Percentiles rank a stretch among this genome's conserved stretches.
These are phyloP conservation scores for Pleurotus citrinopileatus DNA, from an alignment of 768 basidiomycete genomes.

Conservation along the genomic window DNA sequence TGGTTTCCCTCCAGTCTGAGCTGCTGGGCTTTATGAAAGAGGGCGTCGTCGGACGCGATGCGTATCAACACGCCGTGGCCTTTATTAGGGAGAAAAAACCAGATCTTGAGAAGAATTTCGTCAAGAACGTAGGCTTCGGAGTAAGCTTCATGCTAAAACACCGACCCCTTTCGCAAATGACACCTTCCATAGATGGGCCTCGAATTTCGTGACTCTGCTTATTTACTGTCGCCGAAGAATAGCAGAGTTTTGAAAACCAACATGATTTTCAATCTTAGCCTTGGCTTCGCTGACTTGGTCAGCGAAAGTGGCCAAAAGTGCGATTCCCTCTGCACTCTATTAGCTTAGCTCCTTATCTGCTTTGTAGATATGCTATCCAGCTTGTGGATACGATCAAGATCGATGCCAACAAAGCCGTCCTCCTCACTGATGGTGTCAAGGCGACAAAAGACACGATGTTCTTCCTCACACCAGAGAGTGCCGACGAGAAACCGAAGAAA, in stretches of 20 bases:
- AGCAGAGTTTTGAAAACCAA: constrained; percentile 62
- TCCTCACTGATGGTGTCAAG: constrained; percentile 84
- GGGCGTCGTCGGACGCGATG: constrained; percentile 70
- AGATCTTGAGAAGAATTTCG: constrained; percentile 79
- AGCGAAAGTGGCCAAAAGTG: constrained; percentile 81
- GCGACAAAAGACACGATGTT: constrained; percentile 86
- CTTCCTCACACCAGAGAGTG: constrained; percentile 65
- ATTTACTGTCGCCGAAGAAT: constrained; percentile 82
- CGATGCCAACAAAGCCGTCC: constrained; percentile 56
- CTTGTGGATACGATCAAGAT: constrained; percentile 88
- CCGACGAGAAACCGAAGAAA: constrained; percentile 56
- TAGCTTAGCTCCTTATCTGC: constrained; percentile 7
- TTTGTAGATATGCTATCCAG: constrained; percentile 76
- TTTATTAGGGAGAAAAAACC: constrained; percentile 77
- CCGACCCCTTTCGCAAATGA: not conserved
- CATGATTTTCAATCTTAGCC: constrained; percentile 82
- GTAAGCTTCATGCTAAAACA: constrained; percentile 45
- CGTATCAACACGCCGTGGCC: constrained; percentile 74
- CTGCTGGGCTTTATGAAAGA: constrained; percentile 76
- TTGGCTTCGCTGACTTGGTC: constrained; percentile 82
- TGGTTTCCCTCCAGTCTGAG: constrained; percentile 76
- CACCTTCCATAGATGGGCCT: constrained; percentile 76
- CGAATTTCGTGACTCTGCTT: constrained; percentile 90
- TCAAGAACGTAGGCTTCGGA: constrained; percentile 88
- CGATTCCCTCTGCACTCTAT: constrained; percentile 15